Evolutionary conservation across 441 rosid species (phyloP).

Genomic region (Gossypium aridum): DNA sequence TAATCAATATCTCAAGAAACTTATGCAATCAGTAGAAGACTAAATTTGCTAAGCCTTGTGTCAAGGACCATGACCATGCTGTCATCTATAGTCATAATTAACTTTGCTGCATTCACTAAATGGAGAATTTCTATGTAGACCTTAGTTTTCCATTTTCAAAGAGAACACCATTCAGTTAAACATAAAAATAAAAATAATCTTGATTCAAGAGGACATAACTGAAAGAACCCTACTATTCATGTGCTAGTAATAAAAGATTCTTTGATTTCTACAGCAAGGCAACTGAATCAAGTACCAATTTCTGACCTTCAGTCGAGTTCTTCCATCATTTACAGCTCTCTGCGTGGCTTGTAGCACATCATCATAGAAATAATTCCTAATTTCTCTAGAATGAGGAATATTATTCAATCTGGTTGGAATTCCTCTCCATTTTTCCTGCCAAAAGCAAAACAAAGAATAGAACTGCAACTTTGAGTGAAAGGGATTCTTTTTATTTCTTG

Average conservation of each 20-base stretch:
- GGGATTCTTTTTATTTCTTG: background rate
- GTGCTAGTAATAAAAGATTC: background rate
- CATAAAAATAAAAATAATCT: background rate
- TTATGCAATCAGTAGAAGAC: background rate
- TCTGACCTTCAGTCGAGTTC: conserved; percentile 67
- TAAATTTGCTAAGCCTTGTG: background rate
- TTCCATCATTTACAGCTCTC: conserved; percentile 70
- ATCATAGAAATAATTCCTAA: conserved; percentile 79
- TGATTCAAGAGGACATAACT: background rate
- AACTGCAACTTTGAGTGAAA: background rate
- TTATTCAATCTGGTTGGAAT: conserved; percentile 89
- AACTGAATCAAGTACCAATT: background rate
- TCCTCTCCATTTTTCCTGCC: conserved; percentile 85
- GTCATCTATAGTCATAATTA: background rate
- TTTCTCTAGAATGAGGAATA: conserved; percentile 91
- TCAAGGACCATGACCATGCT: background rate
- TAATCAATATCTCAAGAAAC: background rate
- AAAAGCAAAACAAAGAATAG: conserved; percentile 28
- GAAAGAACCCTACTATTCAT: background rate
- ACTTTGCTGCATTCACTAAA: background rate
- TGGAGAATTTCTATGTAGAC: background rate
- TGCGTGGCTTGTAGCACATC: conserved; percentile 79
- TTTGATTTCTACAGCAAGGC: background rate
- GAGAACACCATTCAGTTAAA: background rate
- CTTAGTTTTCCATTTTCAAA: background rate